Percentiles rank a stretch among this genome's conserved stretches.
Conservation (phyloP, 129 eudicot species). For the Pulicaria dysenterica region DNA sequence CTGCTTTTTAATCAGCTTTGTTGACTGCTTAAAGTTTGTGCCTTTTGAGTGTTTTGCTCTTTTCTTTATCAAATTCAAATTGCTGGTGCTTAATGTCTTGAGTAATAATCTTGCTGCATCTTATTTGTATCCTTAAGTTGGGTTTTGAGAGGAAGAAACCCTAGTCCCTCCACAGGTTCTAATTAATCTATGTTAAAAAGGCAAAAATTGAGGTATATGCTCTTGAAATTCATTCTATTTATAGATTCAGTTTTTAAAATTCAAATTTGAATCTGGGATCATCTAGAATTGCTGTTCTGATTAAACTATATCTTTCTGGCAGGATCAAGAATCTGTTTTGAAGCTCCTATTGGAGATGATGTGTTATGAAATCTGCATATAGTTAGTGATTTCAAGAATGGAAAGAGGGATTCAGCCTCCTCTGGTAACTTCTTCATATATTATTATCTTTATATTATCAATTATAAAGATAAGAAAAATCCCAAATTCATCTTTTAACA, state of each 20-base stretch:
- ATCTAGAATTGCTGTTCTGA: conserved; percentile 6
- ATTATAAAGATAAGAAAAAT: neutral
- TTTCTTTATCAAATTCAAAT: conserved; percentile 33
- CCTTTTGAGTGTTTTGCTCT: conserved; percentile 36
- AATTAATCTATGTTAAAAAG: conserved; percentile 20
- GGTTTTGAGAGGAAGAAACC: conserved; percentile 29
- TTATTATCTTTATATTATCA: neutral
- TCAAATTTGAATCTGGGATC: conserved; percentile 30
- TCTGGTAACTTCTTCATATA: conserved; percentile 51
- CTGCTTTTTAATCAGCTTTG: conserved; percentile 39
- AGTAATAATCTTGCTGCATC: conserved; percentile 14
- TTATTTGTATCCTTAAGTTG: conserved; percentile 24
- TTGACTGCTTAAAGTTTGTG: conserved; percentile 40
- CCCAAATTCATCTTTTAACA: conserved; percentile 19
- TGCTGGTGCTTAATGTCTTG: conserved; percentile 12
- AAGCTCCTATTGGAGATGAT: conserved; percentile 32
- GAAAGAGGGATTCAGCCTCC: conserved; percentile 86
- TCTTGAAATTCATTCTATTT: conserved; percentile 18
- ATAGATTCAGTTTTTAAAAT: neutral
- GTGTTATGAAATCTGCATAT: conserved; percentile 27
- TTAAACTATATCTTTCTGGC: conserved; percentile 9
- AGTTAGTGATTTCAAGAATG: conserved; percentile 39
- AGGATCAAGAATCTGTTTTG: conserved; percentile 39
- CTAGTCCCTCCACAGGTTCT: conserved; percentile 17
- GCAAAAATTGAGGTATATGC: conserved; percentile 22